Evolutionary conservation across 2,329 filamentous ascomycete genomes (phyloP), one percentile per base, ranked within the genome.

Genomic region (Phyllachora maydis): DNA sequence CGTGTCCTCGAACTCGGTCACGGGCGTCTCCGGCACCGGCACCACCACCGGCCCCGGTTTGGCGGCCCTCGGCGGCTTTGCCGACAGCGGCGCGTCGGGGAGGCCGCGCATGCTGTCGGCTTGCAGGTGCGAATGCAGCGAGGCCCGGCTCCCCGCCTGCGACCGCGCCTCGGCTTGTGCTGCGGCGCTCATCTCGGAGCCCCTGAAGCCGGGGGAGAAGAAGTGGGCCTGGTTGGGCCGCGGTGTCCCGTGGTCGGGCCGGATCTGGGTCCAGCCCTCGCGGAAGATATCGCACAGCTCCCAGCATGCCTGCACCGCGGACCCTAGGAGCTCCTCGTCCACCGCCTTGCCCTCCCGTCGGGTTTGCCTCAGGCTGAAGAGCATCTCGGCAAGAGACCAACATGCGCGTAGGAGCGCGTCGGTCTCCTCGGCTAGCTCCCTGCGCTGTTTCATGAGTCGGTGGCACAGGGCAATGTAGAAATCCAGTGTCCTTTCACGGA

Each of bases 391-490:
- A 8, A 95, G 50, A 3, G 72, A 65, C 85, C 85, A 93, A 41
- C 83, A 92, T 12, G 82, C 78, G 26, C 73, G 65, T 4, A 93
- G 59, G 4, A 93, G 57, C 5, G 77, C 71, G 42, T 92, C 82
- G 0, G 79, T 85, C 38, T 92, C 79, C 31, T 76, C 72, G 0
- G 69, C 71, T 3, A 83, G 47, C 14, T 78, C 73, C 25, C 66
- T 75, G 27, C 78, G 66, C 45, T 92, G 81, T 45, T 91, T 93
- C 82, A 93, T 93, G n/a, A 93, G 51, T 18, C 85, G 70, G 45
- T 93, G 85, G 39, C 85, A 93, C 3, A 95, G 47, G 0, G 85
- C 91, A 34, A 92, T 75, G 39, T 93, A 93, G 37, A 93, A 93
- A 38, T 93, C 85, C 27, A 95, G 47, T 0, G 85, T 93, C 28